A percentile compares a stretch with the other conserved stretches of the same genome.
Evolutionary conservation across 257 asterid genomes (phyloP).

Genomic region (Nicotiana paniculata): DNA sequence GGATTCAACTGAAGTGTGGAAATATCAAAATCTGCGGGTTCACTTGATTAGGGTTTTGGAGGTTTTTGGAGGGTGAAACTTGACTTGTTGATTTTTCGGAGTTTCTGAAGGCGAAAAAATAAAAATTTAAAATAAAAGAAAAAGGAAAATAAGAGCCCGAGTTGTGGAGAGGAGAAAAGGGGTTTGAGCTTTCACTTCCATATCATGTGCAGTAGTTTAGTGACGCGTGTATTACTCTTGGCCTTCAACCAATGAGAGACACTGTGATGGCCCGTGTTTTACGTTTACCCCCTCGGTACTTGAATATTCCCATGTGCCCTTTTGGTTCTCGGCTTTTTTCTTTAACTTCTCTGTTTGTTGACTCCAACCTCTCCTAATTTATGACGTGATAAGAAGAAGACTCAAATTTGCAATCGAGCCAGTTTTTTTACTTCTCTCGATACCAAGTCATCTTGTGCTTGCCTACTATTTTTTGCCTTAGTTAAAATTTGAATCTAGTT

Average conservation of each 20-base stretch:
- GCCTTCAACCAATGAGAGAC: background rate
- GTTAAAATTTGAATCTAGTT: too few species aligned
- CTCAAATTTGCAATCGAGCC: too few species aligned
- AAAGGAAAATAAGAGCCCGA: background rate
- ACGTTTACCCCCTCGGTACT: background rate
- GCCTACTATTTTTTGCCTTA: too few species aligned
- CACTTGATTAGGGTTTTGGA: conserved; percentile 29
- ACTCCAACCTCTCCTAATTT: too few species aligned
- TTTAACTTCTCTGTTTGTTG: too few species aligned
- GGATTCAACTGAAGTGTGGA: conserved; percentile 1
- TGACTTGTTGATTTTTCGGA: conserved; percentile 5
- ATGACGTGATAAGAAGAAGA: too few species aligned
- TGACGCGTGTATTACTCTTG: background rate
- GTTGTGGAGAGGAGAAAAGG: background rate
- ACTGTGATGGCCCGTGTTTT: background rate
- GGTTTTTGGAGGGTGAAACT: conserved; percentile 22
- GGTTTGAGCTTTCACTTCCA: background rate
- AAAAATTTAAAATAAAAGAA: background rate
- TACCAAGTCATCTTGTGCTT: too few species aligned
- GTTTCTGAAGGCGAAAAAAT: background rate
- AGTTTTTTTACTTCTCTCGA: too few species aligned
- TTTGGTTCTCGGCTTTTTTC: background rate
- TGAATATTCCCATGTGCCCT: background rate
- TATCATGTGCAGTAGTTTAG: background rate
- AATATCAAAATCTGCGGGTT: conserved; percentile 12